Base-by-base conservation (phyloP, 257 asterid species). In the Plectranthus barbatus region DNA sequence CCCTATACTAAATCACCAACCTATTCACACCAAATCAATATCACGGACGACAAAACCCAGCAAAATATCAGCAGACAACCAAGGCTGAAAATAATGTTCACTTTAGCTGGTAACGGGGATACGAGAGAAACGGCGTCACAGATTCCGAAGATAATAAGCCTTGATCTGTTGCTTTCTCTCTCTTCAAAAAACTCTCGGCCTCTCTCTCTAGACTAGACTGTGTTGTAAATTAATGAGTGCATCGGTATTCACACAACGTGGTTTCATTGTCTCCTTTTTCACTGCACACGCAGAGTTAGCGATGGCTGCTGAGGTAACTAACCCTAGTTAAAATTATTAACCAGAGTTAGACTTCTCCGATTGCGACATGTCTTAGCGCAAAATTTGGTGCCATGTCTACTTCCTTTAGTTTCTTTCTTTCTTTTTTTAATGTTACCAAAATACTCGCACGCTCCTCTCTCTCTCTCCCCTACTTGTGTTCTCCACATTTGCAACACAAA, bases 261-360 rank as follows among this genome's bases (percentile, higher is more conserved):
- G 77, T 79, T 82, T 60, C 78, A 65, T 67, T 74, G 80, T 81
- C 83, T 76, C 83, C 77, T 80, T 77, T 79, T 79, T 66, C 80
- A 74, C 85, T 54, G 74, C 82, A 77, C 80, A 74, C 76, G 37
- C 76, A 74, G 54, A 54, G 71, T 56, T 76, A 62, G 71, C 62
- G 78, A 59, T 42, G 77, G 44, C 68, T 54, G 74, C 74, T 69
- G 41, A 48, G 40, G 67, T 21, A 64, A 66, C 40, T 52, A 70
- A 74, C 77, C 47, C 3, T 66, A 69, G 79, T 70, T 62, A 57
- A 41, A 31, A 2, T 1, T 15, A 15, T 59, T 63, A 19, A 68
- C 73, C 47, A 12, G 36, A 44, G 77, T 56, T 57, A 15, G 74
- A 11, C 66, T 66, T 64, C 42, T 57, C 59, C 53, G 14, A 33